Conservation (phyloP, 345 rosid genomes). For the Rubroshorea leprosula region DNA sequence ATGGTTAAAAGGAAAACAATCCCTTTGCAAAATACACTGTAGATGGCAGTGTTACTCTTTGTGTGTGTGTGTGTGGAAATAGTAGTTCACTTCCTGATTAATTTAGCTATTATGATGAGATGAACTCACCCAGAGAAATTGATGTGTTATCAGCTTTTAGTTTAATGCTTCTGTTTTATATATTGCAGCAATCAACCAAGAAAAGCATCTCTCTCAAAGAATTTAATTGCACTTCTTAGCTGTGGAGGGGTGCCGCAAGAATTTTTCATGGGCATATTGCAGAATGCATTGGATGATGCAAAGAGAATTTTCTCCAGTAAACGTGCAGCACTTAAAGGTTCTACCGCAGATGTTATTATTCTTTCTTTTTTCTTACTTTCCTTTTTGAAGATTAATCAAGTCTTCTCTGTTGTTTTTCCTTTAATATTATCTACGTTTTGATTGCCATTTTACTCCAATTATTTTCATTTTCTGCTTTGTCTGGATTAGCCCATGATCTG, state of each 20-base stretch:
- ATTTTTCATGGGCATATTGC: conserved; percentile 44
- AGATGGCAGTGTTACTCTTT: no score
- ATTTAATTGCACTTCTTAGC: conserved; percentile 58
- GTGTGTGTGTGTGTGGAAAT: no score
- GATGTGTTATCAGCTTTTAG: background rate
- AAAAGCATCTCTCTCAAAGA: conserved; percentile 40
- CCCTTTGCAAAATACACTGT: no score
- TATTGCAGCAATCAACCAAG: conserved; percentile 52
- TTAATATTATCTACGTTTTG: no score
- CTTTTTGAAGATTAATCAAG: no score
- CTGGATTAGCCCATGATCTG: background rate
- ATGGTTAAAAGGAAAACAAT: no score
- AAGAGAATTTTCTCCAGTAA: conserved; percentile 29
- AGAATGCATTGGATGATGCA: conserved; percentile 47
- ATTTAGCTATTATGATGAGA: no score
- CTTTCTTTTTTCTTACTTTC: background rate
- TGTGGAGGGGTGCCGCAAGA: conserved; percentile 73
- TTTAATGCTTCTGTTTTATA: background rate
- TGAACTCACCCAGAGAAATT: no score
- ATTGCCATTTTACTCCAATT: background rate
- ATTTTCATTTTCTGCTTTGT: background rate
- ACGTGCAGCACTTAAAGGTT: conserved; percentile 56
- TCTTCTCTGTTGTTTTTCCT: no score
- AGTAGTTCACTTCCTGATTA: no score
- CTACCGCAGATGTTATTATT: no score